Conservation (phyloP, 768 basidiomycete species). For the Chalciporus chontae region DNA sequence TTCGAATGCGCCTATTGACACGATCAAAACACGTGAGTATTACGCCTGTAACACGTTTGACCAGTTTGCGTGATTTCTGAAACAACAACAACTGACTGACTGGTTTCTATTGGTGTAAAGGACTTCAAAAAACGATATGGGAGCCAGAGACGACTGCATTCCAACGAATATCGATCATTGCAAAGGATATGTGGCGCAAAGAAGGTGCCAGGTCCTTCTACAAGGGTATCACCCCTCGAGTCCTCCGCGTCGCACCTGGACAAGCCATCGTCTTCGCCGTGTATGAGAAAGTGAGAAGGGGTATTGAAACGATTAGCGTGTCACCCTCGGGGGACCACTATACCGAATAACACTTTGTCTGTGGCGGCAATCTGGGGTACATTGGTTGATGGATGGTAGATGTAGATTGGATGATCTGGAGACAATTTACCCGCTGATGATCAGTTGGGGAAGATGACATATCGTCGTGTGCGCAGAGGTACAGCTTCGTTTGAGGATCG, state of each 20-base stretch:
- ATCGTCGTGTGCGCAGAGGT: not conserved
- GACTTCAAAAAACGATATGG: slow-evolving; percentile 81
- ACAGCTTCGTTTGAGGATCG: too few species aligned
- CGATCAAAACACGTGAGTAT: slow-evolving; percentile 86
- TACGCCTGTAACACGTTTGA: not conserved
- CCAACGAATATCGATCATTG: slow-evolving; percentile 75
- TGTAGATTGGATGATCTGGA: not conserved
- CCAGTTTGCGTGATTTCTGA: not conserved
- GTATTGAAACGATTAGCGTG: slow-evolving; percentile 67
- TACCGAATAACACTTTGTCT: slow-evolving; percentile 47
- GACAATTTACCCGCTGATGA: not conserved
- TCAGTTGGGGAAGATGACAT: not conserved
- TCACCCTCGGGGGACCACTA: slow-evolving; percentile 59
- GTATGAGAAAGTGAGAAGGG: slow-evolving; percentile 79
- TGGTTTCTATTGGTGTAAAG: slow-evolving; percentile 33
- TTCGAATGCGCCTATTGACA: slow-evolving; percentile 94
- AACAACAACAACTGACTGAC: slow-evolving; percentile 71
- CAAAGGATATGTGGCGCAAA: slow-evolving; percentile 87
- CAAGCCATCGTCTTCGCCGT: slow-evolving; percentile 98
- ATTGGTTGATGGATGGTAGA: too few species aligned
- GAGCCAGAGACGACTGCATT: slow-evolving; percentile 72
- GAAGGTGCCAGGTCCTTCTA: slow-evolving; percentile 93
- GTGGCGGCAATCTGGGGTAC: not conserved
- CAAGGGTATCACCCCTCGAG: slow-evolving; percentile 97
- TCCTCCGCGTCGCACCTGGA: slow-evolving; percentile 94